A percentile compares a stretch with the other conserved stretches of the same genome.
These are phyloP conservation scores for Stenogyne calaminthoides DNA, from an alignment of 305 asterid species.

Conservation along the genomic window DNA sequence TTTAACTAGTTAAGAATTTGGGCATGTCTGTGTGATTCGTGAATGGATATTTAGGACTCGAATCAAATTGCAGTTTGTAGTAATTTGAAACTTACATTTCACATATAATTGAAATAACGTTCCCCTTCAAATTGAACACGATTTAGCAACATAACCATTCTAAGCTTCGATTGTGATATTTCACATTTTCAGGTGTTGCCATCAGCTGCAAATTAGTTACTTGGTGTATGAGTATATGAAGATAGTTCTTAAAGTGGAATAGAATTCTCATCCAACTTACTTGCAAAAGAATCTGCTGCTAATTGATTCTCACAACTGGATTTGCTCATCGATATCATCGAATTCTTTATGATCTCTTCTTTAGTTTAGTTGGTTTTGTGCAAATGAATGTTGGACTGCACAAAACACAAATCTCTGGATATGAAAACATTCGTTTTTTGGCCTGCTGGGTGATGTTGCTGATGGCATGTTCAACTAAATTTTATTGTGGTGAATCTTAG, in stretches of 20 bases:
- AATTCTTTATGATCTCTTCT: slow-evolving; percentile 24
- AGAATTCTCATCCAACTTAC: slow-evolving; percentile 13
- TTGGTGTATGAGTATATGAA: slow-evolving; percentile 88
- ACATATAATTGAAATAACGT: not conserved
- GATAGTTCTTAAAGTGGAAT: slow-evolving; percentile 80
- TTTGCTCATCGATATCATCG: not conserved
- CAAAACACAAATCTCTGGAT: not conserved
- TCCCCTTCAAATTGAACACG: not conserved
- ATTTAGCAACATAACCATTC: not conserved
- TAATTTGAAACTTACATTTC: not conserved
- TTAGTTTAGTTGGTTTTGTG: slow-evolving; percentile 1
- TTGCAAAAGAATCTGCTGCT: slow-evolving; percentile 5
- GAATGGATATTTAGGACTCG: slow-evolving; percentile 8
- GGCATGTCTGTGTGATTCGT: slow-evolving; percentile 12
- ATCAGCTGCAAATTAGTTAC: slow-evolving; percentile 90
- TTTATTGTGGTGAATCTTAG: not conserved
- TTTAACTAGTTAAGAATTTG: not conserved
- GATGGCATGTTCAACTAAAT: not conserved
- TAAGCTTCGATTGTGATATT: not conserved
- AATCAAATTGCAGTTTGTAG: not conserved
- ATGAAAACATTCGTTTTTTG: not conserved
- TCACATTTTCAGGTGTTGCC: slow-evolving; percentile 67
- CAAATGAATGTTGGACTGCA: slow-evolving; percentile 1
- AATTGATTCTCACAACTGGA: slow-evolving; percentile 3
- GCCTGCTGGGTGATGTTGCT: not conserved